phyloP scores from a whole-genome alignment of 1,139 yeast genomes.

The Saccharomycopsis hybrid region DNA sequence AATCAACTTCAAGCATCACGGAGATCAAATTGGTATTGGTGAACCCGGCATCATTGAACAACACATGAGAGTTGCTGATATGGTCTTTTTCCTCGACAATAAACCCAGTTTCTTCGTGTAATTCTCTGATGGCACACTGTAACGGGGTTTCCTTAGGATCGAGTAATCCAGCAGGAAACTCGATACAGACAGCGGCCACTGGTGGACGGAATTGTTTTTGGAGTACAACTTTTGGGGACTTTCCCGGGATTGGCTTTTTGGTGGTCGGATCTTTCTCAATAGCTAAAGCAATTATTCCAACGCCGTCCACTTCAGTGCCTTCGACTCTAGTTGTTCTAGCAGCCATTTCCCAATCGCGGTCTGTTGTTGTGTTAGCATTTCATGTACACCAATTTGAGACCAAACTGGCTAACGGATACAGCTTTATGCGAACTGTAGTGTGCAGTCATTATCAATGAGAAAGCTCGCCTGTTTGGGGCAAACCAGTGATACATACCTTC shows the following conservation, averaged over 20 bases:
- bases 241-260: slow-evolving; percentile 41
- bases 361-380: too few relatives aligned
- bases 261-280: background rate
- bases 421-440: too few relatives aligned
- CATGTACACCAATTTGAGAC: too few relatives aligned
- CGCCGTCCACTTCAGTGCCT: slow-evolving; percentile 72
- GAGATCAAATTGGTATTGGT: slow-evolving; percentile 83
- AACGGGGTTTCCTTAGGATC: slow-evolving; percentile 79
- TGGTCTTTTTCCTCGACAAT: slow-evolving; percentile 43
- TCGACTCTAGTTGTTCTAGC: slow-evolving; percentile 71
- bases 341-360: slow-evolving; percentile 82
- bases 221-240: slow-evolving; percentile 54
- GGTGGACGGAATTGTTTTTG: slow-evolving; percentile 95
- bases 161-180: slow-evolving; percentile 90
- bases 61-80: slow-evolving; percentile 43
- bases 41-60: slow-evolving; percentile 90
- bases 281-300: slow-evolving; percentile 68
- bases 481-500: slow-evolving; percentile 23
- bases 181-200: slow-evolving; percentile 77
- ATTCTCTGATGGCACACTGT: slow-evolving; percentile 78
- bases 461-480: too few relatives aligned
- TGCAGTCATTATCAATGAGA: too few relatives aligned
- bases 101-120: slow-evolving; percentile 90
- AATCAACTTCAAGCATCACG: slow-evolving; percentile 74
- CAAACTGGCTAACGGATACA: too few relatives aligned